Base-by-base conservation (phyloP, 768 basidiomycete species). In the Lentinula guzmanii region DNA sequence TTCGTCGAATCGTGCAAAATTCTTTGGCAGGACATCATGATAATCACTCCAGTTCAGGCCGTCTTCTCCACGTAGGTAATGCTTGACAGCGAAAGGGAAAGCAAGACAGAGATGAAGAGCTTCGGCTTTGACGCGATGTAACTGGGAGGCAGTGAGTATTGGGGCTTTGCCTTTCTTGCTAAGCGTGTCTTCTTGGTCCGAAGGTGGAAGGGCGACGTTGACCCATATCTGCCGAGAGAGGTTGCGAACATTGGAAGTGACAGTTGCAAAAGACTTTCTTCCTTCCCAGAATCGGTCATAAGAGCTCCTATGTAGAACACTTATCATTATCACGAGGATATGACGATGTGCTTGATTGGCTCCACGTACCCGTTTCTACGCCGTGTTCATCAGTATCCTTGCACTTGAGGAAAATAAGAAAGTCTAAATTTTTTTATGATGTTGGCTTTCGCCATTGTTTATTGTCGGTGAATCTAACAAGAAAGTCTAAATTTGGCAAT, bases 221-320 rank as follows among this genome's bases (percentile, higher is more conserved):
- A 94, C 73, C 93, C 93, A 95, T 53, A 93, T 75, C 66, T 87
- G 80, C 28, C 92, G 86, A 10, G 87, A 74, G 52, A 95, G 79
- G 70, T 89, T 93, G 63, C 92, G 89, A 58, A 86, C 84, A 68
- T 87, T 86, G 13, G 91, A 82, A 10, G 82, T 84, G 60, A 95
- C 70, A 7, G 83, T 67, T 0, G 88, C 86, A 68, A 95, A 95
- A 46, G 86, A 84, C 72, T 91, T 96, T 65, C 95, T 80, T 52
- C 94, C 95, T 76, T 95, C 93, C 81, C 87, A 91, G 67, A 87
- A 93, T 37, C 91, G 86, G 67, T 93, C 90, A 66, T 93, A 94
- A 7, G 90, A 92, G 24, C 90, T 93, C 56, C 87, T 21, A 21
- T 21, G 21, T 91, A 58, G 18, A 39, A 54, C 46, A 18, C 61